Evolutionary conservation across 2,329 filamentous ascomycete species (phyloP), one percentile per base, ranked within the genome.

Genomic region (Seiridium unicorne): DNA sequence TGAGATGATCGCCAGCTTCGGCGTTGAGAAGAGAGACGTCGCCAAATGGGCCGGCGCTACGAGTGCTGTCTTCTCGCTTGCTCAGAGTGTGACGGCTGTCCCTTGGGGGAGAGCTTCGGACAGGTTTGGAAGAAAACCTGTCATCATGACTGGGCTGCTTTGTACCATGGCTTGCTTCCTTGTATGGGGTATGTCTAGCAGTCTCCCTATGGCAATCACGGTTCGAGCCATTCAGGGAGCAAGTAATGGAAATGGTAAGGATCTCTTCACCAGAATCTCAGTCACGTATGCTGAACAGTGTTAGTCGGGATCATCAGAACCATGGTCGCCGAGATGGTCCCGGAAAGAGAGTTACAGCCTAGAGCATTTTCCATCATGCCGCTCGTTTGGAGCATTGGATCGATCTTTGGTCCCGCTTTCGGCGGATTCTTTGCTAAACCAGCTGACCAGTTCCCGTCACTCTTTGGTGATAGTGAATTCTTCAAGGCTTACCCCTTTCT

Each of bases 291-390:
- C 66, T 74, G 61, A 73, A 54, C 2, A 8, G 18, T 13, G 10
- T 49, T n/a, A 88, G 89, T 94, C n/a, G 91, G 95, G 1, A 97
- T 97, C 63, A 89, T 97, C 64, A 81, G 93, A 65, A 96, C 92
- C 13, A 92, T 95, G 78, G 93, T 97, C 2, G 94, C 94, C 0
- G 94, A 97, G 74, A 88, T 97, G 83, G 93, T 97, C 1, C 91
- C 92, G 0, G 88, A 95, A 73, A 92, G 85, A 72, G 90, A 93
- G 70, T 80, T 97, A 5, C 94, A 97, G 70, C 93, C 94, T 0
- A 82, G 87, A 57, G 95, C 95, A 0, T 98, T 98, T 74, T 93
- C 89, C 64, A 81, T 98, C 51, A 97, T 98, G 93, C 94, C 94
- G 3, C 77, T 98, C 13, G 91, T 86, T 38, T 98, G 92, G 90